Percentiles rank a stretch among this genome's conserved stretches.
These are phyloP conservation scores for Helenozyma baotianmanensis DNA, from an alignment of 805 yeast genomes.

Conservation along the genomic window DNA sequence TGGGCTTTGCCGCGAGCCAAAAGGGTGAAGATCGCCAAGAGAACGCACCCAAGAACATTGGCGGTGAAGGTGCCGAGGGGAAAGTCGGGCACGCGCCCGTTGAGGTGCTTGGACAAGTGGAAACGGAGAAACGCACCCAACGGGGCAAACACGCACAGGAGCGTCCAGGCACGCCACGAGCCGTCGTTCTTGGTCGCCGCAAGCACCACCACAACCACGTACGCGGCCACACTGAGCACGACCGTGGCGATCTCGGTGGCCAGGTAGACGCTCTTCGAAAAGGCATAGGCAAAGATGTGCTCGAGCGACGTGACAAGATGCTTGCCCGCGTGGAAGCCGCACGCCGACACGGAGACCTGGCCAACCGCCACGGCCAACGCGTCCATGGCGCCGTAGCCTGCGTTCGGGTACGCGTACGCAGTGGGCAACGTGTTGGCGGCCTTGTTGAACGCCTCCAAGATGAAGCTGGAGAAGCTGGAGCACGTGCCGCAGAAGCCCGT, in stretches of 20 bases:
- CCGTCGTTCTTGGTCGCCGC: conserved; percentile 29
- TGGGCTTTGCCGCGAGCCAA: conserved; percentile 40
- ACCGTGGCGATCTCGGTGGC: conserved; percentile 18
- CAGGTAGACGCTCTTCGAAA: conserved; percentile 16
- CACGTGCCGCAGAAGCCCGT: conserved; percentile 83
- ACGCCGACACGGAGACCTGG: conserved; percentile 57
- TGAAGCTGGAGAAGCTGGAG: conserved; percentile 70
- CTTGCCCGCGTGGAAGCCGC: conserved; percentile 57
- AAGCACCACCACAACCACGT: conserved; percentile 38
- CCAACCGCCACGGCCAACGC: conserved; percentile 58
- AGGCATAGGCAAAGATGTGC: conserved; percentile 9
- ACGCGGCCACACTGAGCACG: conserved; percentile 20
- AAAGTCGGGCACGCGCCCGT: conserved; percentile 40
- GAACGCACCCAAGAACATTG: conserved; percentile 44
- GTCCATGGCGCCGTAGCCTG: conserved; percentile 78
- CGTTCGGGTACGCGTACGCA: conserved; percentile 45
- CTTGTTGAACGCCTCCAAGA: conserved; percentile 49
- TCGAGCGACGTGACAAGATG: conserved; percentile 38
- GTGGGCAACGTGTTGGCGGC: conserved; percentile 39
- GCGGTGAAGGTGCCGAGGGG: conserved; percentile 51
- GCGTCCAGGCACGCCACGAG: conserved; percentile 65
- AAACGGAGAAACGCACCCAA: conserved; percentile 62
- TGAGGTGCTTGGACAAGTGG: conserved; percentile 47
- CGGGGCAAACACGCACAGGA: conserved; percentile 65
- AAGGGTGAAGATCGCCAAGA: conserved; percentile 42